phyloP scores from a whole-genome alignment of 2,329 filamentous ascomycete species.

The Monilinia aucupariae region DNA sequence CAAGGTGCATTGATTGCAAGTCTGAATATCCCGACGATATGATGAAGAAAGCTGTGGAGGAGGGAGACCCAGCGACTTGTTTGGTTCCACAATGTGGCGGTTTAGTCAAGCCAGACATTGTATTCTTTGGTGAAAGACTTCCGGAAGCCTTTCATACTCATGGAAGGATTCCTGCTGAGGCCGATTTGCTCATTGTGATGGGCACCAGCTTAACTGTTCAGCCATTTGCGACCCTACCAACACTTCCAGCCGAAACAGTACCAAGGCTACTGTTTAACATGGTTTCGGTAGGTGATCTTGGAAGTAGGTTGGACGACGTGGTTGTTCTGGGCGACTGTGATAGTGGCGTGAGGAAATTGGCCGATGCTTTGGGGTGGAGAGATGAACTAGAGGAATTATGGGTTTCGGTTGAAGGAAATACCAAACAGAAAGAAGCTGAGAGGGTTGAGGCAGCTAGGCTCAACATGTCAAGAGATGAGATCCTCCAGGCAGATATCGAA shows the following conservation, averaged over 20 bases:
- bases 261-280: slow-evolving; percentile 85
- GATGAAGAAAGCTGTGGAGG: slow-evolving; percentile 66
- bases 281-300: slow-evolving; percentile 75
- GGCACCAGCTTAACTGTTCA: slow-evolving; percentile 85
- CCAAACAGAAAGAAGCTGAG: slow-evolving; percentile 41
- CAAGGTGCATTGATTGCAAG: slow-evolving; percentile 87
- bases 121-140: slow-evolving; percentile 77
- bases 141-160: slow-evolving; percentile 60
- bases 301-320: slow-evolving; percentile 76
- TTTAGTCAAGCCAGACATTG: slow-evolving; percentile 72
- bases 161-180: slow-evolving; percentile 49
- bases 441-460: slow-evolving; percentile 18
- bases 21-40: slow-evolving; percentile 62
- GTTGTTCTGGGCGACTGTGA: slow-evolving; percentile 79
- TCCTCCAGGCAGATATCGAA: slow-evolving; percentile 36
- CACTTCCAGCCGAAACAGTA: slow-evolving; percentile 52
- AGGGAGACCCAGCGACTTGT: slow-evolving; percentile 67
- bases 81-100: slow-evolving; percentile 58
- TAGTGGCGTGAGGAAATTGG: slow-evolving; percentile 69
- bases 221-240: slow-evolving; percentile 79
- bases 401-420: slow-evolving; percentile 58
- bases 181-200: slow-evolving; percentile 78
- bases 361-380: slow-evolving; percentile 75
- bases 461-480: slow-evolving; percentile 44
- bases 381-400: slow-evolving; percentile 76